Evolutionary conservation across 2,329 filamentous ascomycete genomes (phyloP), one percentile per base, ranked within the genome.

Genomic region (Apiospora sp.): DNA sequence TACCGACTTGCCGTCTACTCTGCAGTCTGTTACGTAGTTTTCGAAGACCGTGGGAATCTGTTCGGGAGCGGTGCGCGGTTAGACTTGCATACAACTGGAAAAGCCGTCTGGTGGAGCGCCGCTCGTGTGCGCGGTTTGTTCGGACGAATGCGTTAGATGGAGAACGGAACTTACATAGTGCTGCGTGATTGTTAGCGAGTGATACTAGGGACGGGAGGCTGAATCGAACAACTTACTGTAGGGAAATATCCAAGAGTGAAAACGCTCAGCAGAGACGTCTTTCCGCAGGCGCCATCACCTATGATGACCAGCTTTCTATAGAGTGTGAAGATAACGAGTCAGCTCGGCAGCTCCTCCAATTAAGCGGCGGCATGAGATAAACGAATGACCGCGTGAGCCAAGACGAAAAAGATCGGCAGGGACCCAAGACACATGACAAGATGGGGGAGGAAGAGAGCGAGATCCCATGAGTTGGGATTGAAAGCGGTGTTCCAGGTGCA

Each of bases 221-320:
- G 72, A 61, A 71, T 22, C 72, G 67, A 67, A 72, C 61, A 67
- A 90, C 94, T 86, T 87, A 98, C 96, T 80, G 95, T 98, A 79
- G 96, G 96, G 80, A 98, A 99, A 84, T 98, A 98, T 73, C 96
- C 96, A 71, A 99, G 88, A 48, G 96, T 99, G 84, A 99, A 99
- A 77, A 99, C 96, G 82, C 95, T 98, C 77, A 99, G 87, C 79
- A 99, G 86, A 91, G 94, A 97, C 70, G 96, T 99, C 88, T 99
- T 99, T 80, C 96, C 96, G 85, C 96, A 99, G 78, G 96, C 96
- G 87, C 96, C 96, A 75, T 81, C 80, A 68, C 80, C 80, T 73
- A 81, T 81, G 71, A 81, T 81, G 72, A 81, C 80, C 70, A 81
- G 76, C 75, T 81, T 81, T 73, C 80, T 81, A 51, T 69, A 22